Conservation (phyloP, 2,329 filamentous ascomycete species). For the Calonectria pseudoturangicola region DNA sequence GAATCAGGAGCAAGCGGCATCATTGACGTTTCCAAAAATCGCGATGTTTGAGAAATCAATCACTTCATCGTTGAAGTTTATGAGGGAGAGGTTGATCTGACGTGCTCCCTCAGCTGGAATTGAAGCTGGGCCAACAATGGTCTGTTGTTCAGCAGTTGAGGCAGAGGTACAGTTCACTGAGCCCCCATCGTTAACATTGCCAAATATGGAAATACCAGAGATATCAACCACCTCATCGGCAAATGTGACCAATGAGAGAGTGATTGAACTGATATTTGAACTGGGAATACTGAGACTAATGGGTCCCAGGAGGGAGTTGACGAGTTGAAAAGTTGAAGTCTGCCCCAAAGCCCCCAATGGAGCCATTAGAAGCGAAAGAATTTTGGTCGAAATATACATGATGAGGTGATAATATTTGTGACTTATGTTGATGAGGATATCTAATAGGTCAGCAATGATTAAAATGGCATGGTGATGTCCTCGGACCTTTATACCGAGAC, state of each 20-base stretch:
- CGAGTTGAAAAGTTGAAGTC: too few species aligned
- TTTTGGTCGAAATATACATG: too few species aligned
- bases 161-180: neutral
- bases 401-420: too few species aligned
- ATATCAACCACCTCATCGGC: constrained; percentile 3
- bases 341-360: too few species aligned
- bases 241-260: neutral
- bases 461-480: too few species aligned
- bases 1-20: neutral
- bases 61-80: neutral
- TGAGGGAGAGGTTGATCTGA: neutral
- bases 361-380: too few species aligned
- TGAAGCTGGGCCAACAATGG: constrained; percentile 3
- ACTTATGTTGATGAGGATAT: too few species aligned
- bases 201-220: neutral
- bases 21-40: neutral
- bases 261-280: neutral
- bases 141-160: neutral
- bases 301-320: neutral
- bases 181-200: neutral
- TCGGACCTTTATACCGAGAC: too few species aligned
- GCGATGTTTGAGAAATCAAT: constrained; percentile 6
- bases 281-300: neutral
- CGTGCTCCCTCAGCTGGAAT: neutral
- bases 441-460: too few species aligned